phyloP scores from a whole-genome alignment of 495 filamentous ascomycete genomes.

The Tirmania nivea region DNA sequence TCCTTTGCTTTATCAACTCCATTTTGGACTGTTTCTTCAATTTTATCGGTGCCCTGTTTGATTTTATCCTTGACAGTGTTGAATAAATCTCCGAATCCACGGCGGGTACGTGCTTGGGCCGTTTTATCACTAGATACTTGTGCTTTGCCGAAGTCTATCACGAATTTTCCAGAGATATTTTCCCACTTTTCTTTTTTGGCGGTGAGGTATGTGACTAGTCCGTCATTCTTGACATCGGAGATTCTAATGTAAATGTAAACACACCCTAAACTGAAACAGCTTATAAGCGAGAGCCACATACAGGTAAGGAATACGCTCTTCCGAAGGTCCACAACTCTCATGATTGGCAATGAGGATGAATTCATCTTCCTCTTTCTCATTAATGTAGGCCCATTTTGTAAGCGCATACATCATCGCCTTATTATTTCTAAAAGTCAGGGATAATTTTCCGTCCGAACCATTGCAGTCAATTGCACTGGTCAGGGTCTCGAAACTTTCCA shows the following conservation, averaged over 20 bases:
- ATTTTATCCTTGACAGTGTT: constrained; percentile 2
- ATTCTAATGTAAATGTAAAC: constrained; percentile 9
- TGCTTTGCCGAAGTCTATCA: constrained; percentile 20
- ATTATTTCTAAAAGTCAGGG: constrained; percentile 18
- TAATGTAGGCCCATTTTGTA: constrained; percentile 18
- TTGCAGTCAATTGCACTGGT: constrained; percentile 21
- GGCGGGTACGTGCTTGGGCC: constrained; percentile 1
- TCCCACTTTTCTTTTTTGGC: constrained; percentile 15
- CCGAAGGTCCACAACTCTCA: constrained; percentile 18
- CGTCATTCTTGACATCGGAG: constrained; percentile 14
- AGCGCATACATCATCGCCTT: constrained; percentile 19
- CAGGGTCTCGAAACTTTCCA: constrained; percentile 22
- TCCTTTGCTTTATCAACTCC: neutral
- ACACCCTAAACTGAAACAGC: neutral
- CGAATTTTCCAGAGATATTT: constrained; percentile 20
- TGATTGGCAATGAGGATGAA: constrained; percentile 24
- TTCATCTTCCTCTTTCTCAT: constrained; percentile 12
- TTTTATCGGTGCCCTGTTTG: neutral
- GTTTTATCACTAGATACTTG: neutral
- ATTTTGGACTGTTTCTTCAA: neutral
- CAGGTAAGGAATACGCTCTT: constrained; percentile 19
- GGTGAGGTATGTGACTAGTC: constrained; percentile 11
- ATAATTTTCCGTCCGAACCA: constrained; percentile 19
- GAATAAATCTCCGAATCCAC: neutral
- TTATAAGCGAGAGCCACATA: constrained; percentile 4